Evolutionary conservation across 306 rosid genomes (phyloP).

Genomic region (Hylodesmum podocarpum): DNA sequence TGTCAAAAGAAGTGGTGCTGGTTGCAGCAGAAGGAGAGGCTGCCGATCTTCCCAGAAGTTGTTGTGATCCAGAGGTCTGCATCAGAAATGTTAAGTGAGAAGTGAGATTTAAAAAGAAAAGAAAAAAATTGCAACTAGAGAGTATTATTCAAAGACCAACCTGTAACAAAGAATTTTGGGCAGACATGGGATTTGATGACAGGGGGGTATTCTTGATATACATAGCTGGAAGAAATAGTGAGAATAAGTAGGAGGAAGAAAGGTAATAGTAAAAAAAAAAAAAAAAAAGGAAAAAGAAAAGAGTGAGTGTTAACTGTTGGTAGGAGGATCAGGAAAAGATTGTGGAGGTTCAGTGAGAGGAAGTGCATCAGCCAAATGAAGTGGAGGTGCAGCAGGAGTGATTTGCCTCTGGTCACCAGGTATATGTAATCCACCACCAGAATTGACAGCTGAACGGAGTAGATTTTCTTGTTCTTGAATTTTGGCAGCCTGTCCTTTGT

Average conservation of each 20-base stretch:
- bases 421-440: slow-evolving; percentile 72
- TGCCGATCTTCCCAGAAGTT: slow-evolving; percentile 89
- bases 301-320: slow-evolving; percentile 41
- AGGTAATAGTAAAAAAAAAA: too few species aligned
- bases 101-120: slow-evolving; percentile 3
- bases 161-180: slow-evolving; percentile 71
- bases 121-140: slow-evolving; percentile 2
- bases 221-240: slow-evolving; percentile 67
- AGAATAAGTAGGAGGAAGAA: too few species aligned
- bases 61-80: slow-evolving; percentile 84
- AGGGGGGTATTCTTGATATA: slow-evolving; percentile 63
- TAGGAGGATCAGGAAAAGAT: slow-evolving; percentile 60
- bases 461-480: slow-evolving; percentile 89
- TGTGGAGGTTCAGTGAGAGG: slow-evolving; percentile 56
- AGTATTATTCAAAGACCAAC: slow-evolving; percentile 42
- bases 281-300: too few species aligned
- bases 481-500: slow-evolving; percentile 94
- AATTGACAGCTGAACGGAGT: slow-evolving; percentile 87
- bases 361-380: slow-evolving; percentile 82
- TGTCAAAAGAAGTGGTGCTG: slow-evolving; percentile 70
- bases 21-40: slow-evolving; percentile 85
- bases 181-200: slow-evolving; percentile 61
- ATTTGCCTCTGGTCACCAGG: slow-evolving; percentile 80
- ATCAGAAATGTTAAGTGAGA: not conserved
- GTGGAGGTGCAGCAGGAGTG: slow-evolving; percentile 71